Evolutionary conservation across 352 stramenopile species (phyloP), one percentile per base, ranked within the genome.

Genomic region (Phytophthora melonis): DNA sequence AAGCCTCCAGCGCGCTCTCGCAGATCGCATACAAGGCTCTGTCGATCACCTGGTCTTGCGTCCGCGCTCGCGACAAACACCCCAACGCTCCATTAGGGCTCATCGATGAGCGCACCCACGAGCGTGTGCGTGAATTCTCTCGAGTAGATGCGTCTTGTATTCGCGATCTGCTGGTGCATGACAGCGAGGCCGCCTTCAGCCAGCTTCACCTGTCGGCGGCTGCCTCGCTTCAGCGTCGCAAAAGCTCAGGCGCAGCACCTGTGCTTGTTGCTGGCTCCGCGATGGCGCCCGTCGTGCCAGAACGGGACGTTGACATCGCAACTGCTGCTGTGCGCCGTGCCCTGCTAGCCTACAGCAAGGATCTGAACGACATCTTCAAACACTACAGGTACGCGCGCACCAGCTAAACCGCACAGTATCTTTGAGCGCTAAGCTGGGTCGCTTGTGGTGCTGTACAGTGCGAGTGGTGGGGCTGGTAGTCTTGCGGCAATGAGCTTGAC

Each of bases 311-410:
- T 16, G 69, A 84, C 8, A 66, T 81, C 14, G 70, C 71, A 50
- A 83, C 78, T 5, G 84, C 82, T 49, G 86, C 84, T 5, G 71
- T 95, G 34, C 84, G 83, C 7, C 82, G 77, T 8, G 75, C 83
- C 30, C 70, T 95, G 8, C 30, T 78, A 9, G 60, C 87, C 10
- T 92, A 93, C 76, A 89, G 81, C 80, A 92, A 89, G 56, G 88
- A 95, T 58, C 72, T 94, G 25, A 83, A 85, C 74, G 88, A 93
- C 27, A 95, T 94, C 52, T 95, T 94, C 76, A 92, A 91, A 58
- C 84, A 95, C 68, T 95, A 95, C 70, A 91, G 84, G 84, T 91
- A 68, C 21, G 32, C 7, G 25, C 27, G 34, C 9, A 34, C 43
- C 32, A 8, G 41, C 16, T 66, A 2, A 14, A 41, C 13, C 34